A percentile compares a stretch with the other conserved stretches of the same genome.
Evolutionary conservation across 768 basidiomycete genomes (phyloP).

Genomic region (Leccinum barrowsii): DNA sequence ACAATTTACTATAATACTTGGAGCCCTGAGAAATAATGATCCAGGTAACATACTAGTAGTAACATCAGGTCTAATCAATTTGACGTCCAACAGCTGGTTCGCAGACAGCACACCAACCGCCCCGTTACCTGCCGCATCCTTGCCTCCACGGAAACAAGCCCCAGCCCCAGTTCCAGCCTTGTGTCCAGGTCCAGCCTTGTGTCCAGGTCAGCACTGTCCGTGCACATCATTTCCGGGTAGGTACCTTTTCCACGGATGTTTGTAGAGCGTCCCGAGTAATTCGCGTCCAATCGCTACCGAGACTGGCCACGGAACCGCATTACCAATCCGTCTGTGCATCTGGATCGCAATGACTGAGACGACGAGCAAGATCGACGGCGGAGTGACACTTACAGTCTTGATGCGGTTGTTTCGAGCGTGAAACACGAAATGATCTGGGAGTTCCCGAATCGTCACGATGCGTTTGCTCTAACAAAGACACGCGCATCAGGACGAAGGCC

Average conservation of each 20-base stretch:
- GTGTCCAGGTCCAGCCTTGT: too few relatives aligned
- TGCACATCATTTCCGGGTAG: too few relatives aligned
- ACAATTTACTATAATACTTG: too few relatives aligned
- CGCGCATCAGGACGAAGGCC: not conserved
- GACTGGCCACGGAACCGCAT: constrained; percentile 71
- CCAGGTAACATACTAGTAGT: too few relatives aligned
- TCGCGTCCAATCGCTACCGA: constrained; percentile 62
- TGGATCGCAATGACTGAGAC: constrained; percentile 23
- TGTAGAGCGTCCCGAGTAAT: constrained; percentile 48
- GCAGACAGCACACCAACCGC: too few relatives aligned
- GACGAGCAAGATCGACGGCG: not conserved
- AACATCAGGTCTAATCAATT: too few relatives aligned
- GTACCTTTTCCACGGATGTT: constrained; percentile 8
- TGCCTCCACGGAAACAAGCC: too few relatives aligned
- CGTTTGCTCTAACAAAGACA: constrained; percentile 52
- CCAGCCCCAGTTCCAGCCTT: too few relatives aligned
- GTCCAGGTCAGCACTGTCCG: too few relatives aligned
- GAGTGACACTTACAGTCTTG: constrained; percentile 49
- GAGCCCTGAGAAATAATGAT: too few relatives aligned
- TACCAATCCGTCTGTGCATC: constrained; percentile 82
- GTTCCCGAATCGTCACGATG: constrained; percentile 70
- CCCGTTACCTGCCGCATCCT: too few relatives aligned
- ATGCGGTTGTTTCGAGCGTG: constrained; percentile 48
- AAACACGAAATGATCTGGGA: constrained; percentile 72
- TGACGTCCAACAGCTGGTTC: too few relatives aligned